Conservation (phyloP, 306 rosid genomes). For the Prunus mira region DNA sequence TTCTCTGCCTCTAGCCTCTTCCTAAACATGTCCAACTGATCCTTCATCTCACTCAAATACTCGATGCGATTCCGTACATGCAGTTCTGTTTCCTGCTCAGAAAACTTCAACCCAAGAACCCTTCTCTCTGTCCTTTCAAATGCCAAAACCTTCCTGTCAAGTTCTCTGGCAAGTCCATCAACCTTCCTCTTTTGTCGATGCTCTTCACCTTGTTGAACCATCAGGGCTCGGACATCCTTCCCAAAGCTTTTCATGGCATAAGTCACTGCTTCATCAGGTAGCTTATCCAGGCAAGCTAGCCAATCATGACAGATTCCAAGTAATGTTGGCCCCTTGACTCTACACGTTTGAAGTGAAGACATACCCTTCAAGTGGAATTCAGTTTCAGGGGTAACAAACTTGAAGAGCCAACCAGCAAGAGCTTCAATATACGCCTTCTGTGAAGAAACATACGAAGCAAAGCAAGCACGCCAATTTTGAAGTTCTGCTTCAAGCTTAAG, state of each 20-base stretch:
- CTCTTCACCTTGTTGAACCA: constrained; percentile 66
- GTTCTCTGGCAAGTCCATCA: constrained; percentile 49
- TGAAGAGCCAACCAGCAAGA: constrained; percentile 59
- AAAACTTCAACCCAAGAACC: constrained; percentile 43
- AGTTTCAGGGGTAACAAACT: constrained; percentile 58
- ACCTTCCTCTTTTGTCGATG: constrained; percentile 70
- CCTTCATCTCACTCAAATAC: constrained; percentile 45
- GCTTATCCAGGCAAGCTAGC: constrained; percentile 44
- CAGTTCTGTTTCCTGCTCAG: constrained; percentile 35
- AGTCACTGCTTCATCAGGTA: constrained; percentile 53
- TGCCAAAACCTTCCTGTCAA: constrained; percentile 47
- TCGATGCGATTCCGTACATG: constrained; percentile 36
- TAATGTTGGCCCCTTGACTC: constrained; percentile 50
- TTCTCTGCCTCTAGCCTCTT: constrained; percentile 55
- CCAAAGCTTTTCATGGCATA: constrained; percentile 46
- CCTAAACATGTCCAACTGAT: constrained; percentile 44
- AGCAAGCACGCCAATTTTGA: constrained; percentile 57
- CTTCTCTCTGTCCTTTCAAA: constrained; percentile 41
- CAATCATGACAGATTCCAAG: constrained; percentile 58
- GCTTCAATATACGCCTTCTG: constrained; percentile 69
- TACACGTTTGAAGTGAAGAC: constrained; percentile 21
- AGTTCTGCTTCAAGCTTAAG: constrained; percentile 61
- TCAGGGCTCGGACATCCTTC: constrained; percentile 48
- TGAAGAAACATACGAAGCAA: constrained; percentile 48
- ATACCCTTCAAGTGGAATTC: constrained; percentile 50